phyloP scores from a whole-genome alignment of 768 basidiomycete species.

The Hericium coralloides region DNA sequence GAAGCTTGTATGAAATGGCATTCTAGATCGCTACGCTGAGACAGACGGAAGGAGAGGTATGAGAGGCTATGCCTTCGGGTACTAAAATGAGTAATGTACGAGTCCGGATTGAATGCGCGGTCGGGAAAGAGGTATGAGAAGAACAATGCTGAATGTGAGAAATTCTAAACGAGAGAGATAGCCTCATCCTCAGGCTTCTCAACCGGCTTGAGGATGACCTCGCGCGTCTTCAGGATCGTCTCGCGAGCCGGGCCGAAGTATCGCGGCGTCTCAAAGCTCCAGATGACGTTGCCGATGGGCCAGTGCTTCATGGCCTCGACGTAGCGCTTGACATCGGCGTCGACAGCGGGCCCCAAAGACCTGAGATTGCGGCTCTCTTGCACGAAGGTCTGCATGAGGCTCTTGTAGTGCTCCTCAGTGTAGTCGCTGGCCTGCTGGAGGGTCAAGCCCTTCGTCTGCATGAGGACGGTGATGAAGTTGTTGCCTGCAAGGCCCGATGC shows the following conservation, averaged over 20 bases:
- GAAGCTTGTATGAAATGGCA: neutral
- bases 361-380: conserved; percentile 35
- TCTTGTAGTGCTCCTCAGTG: conserved; percentile 41
- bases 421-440: conserved; percentile 54
- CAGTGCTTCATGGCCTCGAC: conserved; percentile 49
- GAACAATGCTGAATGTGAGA: neutral
- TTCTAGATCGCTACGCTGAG: neutral
- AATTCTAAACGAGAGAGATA: neutral
- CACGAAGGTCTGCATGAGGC: conserved; percentile 43
- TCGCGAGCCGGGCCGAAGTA: conserved; percentile 54
- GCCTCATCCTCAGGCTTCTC: conserved; percentile 12
- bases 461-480: conserved; percentile 62
- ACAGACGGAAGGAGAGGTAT: neutral
- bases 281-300: conserved; percentile 55
- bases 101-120: neutral
- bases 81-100: neutral
- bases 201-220: conserved; percentile 13
- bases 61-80: neutral
- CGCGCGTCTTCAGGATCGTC: conserved; percentile 30
- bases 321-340: conserved; percentile 42
- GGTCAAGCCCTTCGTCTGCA: conserved; percentile 42
- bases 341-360: conserved; percentile 39
- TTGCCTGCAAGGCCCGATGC: conserved; percentile 54
- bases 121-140: neutral
- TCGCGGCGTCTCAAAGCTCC: conserved; percentile 62